A percentile compares a stretch with the other conserved stretches of the same genome.
These are phyloP conservation scores for Podospora pseudocomata DNA, from an alignment of 495 filamentous ascomycete species.

Conservation along the genomic window DNA sequence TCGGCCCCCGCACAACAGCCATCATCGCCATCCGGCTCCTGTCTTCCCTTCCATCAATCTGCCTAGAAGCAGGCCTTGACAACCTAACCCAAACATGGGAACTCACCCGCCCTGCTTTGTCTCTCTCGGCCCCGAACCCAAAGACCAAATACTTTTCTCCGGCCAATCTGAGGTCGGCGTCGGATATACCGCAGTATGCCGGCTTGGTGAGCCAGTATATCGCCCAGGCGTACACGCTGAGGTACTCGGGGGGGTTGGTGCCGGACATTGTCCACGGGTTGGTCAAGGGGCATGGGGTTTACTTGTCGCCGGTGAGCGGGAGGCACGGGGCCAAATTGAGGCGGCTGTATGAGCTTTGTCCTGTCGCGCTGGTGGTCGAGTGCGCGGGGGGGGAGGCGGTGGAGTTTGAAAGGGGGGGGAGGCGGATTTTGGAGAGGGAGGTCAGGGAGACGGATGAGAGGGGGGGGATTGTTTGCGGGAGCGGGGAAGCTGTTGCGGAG, in stretches of 20 bases:
- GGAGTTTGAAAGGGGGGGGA: constrained; percentile 31
- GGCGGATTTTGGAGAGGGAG: constrained; percentile 34
- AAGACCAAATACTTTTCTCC: constrained; percentile 50
- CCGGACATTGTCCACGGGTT: constrained; percentile 52
- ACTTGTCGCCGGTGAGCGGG: constrained; percentile 46
- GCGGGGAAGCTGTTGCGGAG: constrained; percentile 41
- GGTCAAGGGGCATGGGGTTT: constrained; percentile 51
- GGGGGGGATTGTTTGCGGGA: constrained; percentile 49
- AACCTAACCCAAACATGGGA: constrained; percentile 25
- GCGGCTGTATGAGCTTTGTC: constrained; percentile 48
- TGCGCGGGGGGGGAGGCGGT: constrained; percentile 49
- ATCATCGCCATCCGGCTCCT: constrained; percentile 43
- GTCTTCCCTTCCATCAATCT: constrained; percentile 30
- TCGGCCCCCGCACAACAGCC: constrained; percentile 50
- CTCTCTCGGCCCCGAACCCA: constrained; percentile 21
- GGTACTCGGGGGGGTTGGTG: constrained; percentile 52
- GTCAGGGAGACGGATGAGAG: constrained; percentile 43
- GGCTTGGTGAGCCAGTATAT: constrained; percentile 41
- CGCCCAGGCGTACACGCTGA: constrained; percentile 43
- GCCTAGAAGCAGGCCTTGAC: constrained; percentile 44
- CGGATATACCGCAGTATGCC: constrained; percentile 42
- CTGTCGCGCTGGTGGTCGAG: constrained; percentile 50
- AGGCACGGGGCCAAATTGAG: constrained; percentile 48
- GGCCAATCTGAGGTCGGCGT: constrained; percentile 50
- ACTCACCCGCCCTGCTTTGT: constrained; percentile 35